Evolutionary conservation across 768 basidiomycete genomes (phyloP).

Genomic region (Agrocybe pediades): DNA sequence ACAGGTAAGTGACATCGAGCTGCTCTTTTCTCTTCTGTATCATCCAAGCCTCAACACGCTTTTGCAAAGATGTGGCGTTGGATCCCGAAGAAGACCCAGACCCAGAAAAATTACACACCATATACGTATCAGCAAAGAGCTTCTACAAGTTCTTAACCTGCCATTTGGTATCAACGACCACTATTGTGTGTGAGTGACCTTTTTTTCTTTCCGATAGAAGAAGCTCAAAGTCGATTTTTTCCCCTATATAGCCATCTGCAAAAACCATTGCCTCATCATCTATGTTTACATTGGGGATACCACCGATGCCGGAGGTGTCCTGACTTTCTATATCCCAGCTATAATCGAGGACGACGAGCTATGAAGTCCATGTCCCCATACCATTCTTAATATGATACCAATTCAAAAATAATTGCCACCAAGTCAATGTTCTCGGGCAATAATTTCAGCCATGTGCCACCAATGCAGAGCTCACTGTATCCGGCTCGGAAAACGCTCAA

Average conservation of each 20-base stretch:
- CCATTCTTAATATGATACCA: background rate
- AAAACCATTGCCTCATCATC: slow-evolving; percentile 80
- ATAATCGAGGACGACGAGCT: slow-evolving; percentile 55
- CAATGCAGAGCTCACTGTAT: background rate
- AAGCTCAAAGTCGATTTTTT: background rate
- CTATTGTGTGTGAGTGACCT: slow-evolving; percentile 72
- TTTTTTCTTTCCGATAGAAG: background rate
- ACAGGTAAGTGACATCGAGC: slow-evolving; percentile 33
- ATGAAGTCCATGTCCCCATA: slow-evolving; percentile 2
- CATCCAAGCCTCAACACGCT: too few relatives aligned
- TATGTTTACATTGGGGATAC: slow-evolving; percentile 89
- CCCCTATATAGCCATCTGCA: slow-evolving; percentile 67
- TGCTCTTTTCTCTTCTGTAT: background rate
- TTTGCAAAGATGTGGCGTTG: too few relatives aligned
- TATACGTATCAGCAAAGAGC: slow-evolving; percentile 70
- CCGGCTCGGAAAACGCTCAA: background rate
- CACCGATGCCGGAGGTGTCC: slow-evolving; percentile 76
- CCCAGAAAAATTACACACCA: slow-evolving; percentile 59
- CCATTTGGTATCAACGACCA: slow-evolving; percentile 79
- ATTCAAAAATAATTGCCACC: background rate
- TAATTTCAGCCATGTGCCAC: background rate
- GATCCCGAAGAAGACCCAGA: slow-evolving; percentile 46
- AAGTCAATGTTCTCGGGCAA: background rate
- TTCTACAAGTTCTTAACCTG: slow-evolving; percentile 82
- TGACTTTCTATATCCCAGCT: slow-evolving; percentile 88